phyloP scores from a whole-genome alignment of 2,329 filamentous ascomycete species.

The Fusarium sp. region DNA sequence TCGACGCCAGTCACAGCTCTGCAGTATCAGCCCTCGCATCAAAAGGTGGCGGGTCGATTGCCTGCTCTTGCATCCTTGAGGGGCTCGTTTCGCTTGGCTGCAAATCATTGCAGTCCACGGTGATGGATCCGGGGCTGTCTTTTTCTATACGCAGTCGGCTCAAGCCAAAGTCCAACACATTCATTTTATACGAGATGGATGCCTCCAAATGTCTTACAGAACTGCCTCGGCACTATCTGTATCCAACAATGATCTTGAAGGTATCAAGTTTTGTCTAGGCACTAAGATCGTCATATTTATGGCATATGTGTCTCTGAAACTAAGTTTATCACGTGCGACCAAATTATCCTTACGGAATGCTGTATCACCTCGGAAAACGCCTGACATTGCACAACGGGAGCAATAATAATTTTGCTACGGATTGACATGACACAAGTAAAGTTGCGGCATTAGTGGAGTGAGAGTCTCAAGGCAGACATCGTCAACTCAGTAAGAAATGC shows the following conservation, averaged over 20 bases:
- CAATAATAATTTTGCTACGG: neutral
- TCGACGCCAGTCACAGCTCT: slow-evolving; percentile 5
- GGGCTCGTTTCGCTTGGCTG: slow-evolving; percentile 41
- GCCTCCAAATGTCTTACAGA: neutral
- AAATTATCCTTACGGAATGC: neutral
- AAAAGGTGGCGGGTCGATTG: slow-evolving; percentile 25
- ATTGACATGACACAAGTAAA: neutral
- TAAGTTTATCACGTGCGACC: slow-evolving; percentile 1
- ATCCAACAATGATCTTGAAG: neutral
- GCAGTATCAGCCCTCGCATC: neutral
- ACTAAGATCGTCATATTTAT: neutral
- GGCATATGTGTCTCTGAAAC: neutral
- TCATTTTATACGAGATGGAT: neutral
- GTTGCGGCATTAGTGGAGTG: neutral
- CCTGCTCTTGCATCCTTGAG: slow-evolving; percentile 13
- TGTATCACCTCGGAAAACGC: slow-evolving; percentile 10
- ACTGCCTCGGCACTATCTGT: neutral
- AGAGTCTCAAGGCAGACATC: neutral
- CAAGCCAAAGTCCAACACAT: slow-evolving; percentile 15
- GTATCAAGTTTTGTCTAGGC: neutral
- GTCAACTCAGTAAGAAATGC: neutral
- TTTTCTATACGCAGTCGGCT: slow-evolving; percentile 7
- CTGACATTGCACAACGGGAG: neutral
- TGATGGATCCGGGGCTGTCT: slow-evolving; percentile 25
- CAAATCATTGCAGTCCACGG: slow-evolving; percentile 38